Evolutionary conservation across 2,329 filamentous ascomycete genomes (phyloP).

Genomic region (Hypomyces rosellus): DNA sequence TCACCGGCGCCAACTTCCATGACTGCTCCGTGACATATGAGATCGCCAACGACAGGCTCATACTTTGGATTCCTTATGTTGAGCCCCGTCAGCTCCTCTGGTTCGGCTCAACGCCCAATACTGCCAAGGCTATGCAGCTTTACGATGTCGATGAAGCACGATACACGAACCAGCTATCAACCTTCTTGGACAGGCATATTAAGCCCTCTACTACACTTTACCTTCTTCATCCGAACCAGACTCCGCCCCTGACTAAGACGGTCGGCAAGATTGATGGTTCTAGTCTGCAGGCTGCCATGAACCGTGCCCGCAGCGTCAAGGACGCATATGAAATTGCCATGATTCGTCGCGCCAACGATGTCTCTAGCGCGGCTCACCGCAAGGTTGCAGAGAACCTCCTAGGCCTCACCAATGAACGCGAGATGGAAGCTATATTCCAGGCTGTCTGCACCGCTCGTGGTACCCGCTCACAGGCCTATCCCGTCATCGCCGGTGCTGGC

Average conservation of each 20-base stretch:
- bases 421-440: constrained; percentile 75
- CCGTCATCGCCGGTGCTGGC: constrained; percentile 80
- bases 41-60: constrained; percentile 53
- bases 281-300: constrained; percentile 64
- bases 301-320: constrained; percentile 75
- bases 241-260: constrained; percentile 13
- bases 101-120: constrained; percentile 55
- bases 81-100: constrained; percentile 57
- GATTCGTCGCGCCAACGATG: constrained; percentile 71
- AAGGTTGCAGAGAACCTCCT: constrained; percentile 61
- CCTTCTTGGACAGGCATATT: constrained; percentile 35
- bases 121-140: constrained; percentile 52
- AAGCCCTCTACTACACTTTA: constrained; percentile 33
- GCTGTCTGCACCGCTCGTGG: constrained; percentile 65
- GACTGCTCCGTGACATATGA: constrained; percentile 53
- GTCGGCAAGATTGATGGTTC: constrained; percentile 36
- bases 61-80: constrained; percentile 67
- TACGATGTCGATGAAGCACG: constrained; percentile 68
- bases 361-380: constrained; percentile 72
- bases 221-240: constrained; percentile 44
- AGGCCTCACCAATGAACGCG: constrained; percentile 65
- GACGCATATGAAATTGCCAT: constrained; percentile 78
- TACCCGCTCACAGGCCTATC: constrained; percentile 75
- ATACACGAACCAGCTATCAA: constrained; percentile 49
- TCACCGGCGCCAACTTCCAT: constrained; percentile 48